Base-by-base conservation (phyloP, 2,329 filamentous ascomycete species). In the Lomentospora prolificans region DNA sequence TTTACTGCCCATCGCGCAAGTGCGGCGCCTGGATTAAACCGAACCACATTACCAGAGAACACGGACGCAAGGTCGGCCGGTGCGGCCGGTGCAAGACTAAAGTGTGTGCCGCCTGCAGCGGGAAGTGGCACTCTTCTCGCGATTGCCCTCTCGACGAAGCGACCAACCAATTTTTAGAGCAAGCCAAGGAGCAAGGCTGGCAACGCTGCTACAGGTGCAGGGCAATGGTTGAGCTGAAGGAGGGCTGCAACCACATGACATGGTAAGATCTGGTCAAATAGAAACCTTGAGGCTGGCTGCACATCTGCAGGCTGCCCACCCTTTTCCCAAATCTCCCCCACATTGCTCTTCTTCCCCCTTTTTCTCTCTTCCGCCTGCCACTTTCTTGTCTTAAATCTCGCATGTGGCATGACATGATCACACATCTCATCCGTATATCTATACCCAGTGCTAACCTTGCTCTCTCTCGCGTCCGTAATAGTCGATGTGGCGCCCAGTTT, bases 161-260 rank as follows among this genome's bases (percentile, higher is more conserved):
- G 55, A 83, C 82, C 6, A 78, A 77, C 51, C 74, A 72, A 39
- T 74, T 87, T n/a, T 71, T 89, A 3, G 58, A 59, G 22, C 75
- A 86, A 57, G 85, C 84, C 5, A 81, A 83, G 61, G 74, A 83
- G 25, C 75, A 84, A 54, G 86, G 86, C 24, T 91, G 86, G 85
- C 85, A 89, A 67, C 76, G 82, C 50, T 96, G 89, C 67, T 85
- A 84, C 65, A 83, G 76, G 59, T 95, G 90, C 70, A 81, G 79
- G 60, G 75, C 80, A 39, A 77, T 88, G 74, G 86, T 95, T 48
- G 87, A 95, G 67, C 72, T 90, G 52, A 86, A 86, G 62, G 87
- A 92, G 67, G 89, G 89, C 48, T 90, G 87, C 69, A 91, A 92
- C 70, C 90, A 92, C 66, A 92, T 95, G 82, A 90, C 83, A 27